Conservation (phyloP, 192 early-diverging fungal genomes). For the Linnemannia zychae region DNA sequence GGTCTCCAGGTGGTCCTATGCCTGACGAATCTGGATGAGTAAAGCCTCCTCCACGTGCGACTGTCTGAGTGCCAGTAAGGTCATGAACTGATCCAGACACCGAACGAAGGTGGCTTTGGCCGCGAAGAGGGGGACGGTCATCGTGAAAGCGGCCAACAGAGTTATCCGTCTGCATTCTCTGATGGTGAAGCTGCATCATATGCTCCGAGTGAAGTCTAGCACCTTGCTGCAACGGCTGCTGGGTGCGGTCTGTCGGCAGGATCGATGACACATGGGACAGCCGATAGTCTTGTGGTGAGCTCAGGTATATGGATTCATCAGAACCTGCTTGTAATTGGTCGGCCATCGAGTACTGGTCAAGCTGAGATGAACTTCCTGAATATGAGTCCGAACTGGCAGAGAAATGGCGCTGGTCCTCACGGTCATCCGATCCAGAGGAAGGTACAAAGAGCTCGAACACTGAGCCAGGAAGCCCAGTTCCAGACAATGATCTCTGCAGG, state of each 20-base stretch:
- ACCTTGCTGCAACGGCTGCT: conserved; percentile 13
- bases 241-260: background rate
- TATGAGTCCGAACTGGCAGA: background rate
- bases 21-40: background rate
- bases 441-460: background rate
- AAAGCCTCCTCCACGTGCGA: background rate
- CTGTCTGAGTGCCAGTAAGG: background rate
- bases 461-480: background rate
- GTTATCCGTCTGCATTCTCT: background rate
- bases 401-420: background rate
- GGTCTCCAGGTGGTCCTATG: background rate
- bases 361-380: background rate
- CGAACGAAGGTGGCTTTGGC: background rate
- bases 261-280: background rate
- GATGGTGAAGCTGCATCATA: background rate
- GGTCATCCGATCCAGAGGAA: background rate
- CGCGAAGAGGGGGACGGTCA: background rate
- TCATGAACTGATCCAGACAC: background rate
- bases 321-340: background rate
- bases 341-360: background rate
- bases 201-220: background rate
- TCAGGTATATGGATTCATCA: background rate
- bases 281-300: background rate
- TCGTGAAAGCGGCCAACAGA: background rate
- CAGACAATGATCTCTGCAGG: conserved; percentile 28